These are phyloP conservation scores for Aspergillus floridensis DNA, from an alignment of 2,329 filamentous ascomycete genomes.

Conservation along the genomic window DNA sequence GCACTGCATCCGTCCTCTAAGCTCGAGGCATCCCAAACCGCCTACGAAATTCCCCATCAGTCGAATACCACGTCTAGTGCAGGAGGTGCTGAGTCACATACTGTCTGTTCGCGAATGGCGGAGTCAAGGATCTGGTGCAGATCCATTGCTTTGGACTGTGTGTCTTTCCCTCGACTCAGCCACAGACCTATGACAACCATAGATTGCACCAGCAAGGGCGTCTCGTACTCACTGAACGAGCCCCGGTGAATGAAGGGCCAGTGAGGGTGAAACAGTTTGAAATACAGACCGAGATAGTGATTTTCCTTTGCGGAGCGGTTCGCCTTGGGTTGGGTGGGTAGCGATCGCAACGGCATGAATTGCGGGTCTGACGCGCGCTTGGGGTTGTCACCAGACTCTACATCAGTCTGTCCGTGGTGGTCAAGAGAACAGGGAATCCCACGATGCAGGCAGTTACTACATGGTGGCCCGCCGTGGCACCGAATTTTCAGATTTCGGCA, in stretches of 20 bases:
- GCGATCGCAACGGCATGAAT: background rate
- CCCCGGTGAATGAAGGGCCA: slow-evolving; percentile 31
- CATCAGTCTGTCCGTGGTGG: background rate
- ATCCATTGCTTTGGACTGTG: slow-evolving; percentile 23
- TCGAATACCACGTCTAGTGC: background rate
- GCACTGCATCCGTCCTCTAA: background rate
- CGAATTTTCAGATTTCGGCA: slow-evolving; percentile 20
- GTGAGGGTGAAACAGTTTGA: slow-evolving; percentile 25
- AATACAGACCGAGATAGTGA: slow-evolving; percentile 25
- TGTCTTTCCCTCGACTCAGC: slow-evolving; percentile 16
- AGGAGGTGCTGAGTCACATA: slow-evolving; percentile 2
- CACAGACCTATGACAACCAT: slow-evolving; percentile 30
- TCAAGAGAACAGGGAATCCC: slow-evolving; percentile 15
- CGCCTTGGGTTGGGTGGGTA: background rate
- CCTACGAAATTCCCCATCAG: slow-evolving; percentile 7
- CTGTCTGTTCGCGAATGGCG: slow-evolving; percentile 28
- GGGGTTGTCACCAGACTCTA: too few relatives aligned
- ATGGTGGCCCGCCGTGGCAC: slow-evolving; percentile 21
- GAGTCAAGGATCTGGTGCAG: slow-evolving; percentile 23
- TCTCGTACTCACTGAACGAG: slow-evolving; percentile 23
- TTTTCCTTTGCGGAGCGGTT: slow-evolving; percentile 4
- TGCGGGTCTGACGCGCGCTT: too few relatives aligned
- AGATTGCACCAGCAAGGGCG: slow-evolving; percentile 28
- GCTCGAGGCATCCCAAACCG: slow-evolving; percentile 24
- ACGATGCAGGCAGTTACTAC: slow-evolving; percentile 19